Conservation (phyloP, 2,329 filamentous ascomycete species). For the Calonectria crousiana region DNA sequence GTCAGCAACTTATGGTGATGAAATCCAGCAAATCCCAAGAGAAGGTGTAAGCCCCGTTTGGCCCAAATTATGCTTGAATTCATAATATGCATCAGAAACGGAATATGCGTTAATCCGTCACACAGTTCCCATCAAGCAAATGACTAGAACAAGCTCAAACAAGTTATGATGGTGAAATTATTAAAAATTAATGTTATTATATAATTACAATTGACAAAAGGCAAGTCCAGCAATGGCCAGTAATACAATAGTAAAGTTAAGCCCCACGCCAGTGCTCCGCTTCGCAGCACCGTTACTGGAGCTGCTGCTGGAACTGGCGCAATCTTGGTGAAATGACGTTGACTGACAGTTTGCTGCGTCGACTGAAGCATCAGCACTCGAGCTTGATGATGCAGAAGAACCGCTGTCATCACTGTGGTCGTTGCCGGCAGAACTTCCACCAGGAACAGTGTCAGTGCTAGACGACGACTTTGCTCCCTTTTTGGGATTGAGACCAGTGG, state of each 20-base stretch:
- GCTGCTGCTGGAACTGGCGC: slow-evolving; percentile 45
- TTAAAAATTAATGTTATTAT: neutral
- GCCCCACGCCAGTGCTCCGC: neutral
- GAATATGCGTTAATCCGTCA: neutral
- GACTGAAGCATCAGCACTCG: slow-evolving; percentile 31
- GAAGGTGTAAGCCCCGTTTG: neutral
- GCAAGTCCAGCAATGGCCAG: neutral
- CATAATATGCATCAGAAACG: neutral
- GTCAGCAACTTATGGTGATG: neutral
- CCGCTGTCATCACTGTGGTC: slow-evolving; percentile 19
- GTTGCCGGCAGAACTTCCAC: slow-evolving; percentile 24
- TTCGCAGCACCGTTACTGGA: slow-evolving; percentile 48
- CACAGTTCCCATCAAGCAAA: neutral
- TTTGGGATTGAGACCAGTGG: slow-evolving; percentile 81
- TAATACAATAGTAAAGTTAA: neutral
- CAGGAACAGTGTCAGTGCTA: slow-evolving; percentile 37
- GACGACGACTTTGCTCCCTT: slow-evolving; percentile 49
- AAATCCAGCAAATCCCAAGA: neutral
- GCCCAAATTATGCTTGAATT: neutral
- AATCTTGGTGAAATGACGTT: slow-evolving; percentile 56
- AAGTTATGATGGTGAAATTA: neutral
- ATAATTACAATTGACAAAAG: neutral
- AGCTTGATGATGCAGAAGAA: slow-evolving; percentile 30
- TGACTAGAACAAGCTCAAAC: neutral
- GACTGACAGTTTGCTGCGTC: slow-evolving; percentile 50